Evolutionary conservation across 768 basidiomycete species (phyloP).

Genomic region (Leccinellum albellum): DNA sequence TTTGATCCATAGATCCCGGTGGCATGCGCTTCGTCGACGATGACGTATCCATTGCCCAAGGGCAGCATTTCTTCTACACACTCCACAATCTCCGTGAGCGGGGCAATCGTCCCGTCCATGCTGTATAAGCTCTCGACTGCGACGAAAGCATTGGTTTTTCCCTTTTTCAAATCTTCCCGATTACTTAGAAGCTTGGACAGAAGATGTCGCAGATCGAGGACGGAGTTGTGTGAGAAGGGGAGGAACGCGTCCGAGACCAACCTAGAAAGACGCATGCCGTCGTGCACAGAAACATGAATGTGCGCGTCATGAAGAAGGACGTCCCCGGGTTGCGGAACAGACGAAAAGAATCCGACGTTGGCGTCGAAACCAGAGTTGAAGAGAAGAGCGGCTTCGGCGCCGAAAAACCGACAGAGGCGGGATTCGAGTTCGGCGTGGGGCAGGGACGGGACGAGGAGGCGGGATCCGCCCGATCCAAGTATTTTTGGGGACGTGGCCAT

Average conservation of each 20-base stretch:
- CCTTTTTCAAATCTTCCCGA: conserved; percentile 35
- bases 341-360: conserved; percentile 82
- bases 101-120: conserved; percentile 94
- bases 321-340: conserved; percentile 75
- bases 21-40: conserved; percentile 93
- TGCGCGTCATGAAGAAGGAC: conserved; percentile 79
- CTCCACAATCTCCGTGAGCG: conserved; percentile 62
- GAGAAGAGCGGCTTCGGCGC: conserved; percentile 61
- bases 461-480: conserved; percentile 84
- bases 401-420: conserved; percentile 63
- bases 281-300: conserved; percentile 89
- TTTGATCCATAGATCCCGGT: conserved; percentile 83
- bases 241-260: conserved; percentile 34
- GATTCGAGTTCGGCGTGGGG: conserved; percentile 66
- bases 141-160: conserved; percentile 59
- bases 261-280: conserved; percentile 74
- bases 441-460: conserved; percentile 65
- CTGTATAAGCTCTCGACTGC: conserved; percentile 88
- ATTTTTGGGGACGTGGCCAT: conserved; percentile 51
- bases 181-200: conserved; percentile 41
- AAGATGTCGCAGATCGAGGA: conserved; percentile 43
- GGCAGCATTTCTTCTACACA: conserved; percentile 61
- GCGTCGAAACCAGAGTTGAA: conserved; percentile 96
- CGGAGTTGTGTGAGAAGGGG: conserved; percentile 72
- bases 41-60: conserved; percentile 58